These are phyloP conservation scores for Penicillium polonicum DNA, from an alignment of 2,329 filamentous ascomycete species.

Conservation along the genomic window DNA sequence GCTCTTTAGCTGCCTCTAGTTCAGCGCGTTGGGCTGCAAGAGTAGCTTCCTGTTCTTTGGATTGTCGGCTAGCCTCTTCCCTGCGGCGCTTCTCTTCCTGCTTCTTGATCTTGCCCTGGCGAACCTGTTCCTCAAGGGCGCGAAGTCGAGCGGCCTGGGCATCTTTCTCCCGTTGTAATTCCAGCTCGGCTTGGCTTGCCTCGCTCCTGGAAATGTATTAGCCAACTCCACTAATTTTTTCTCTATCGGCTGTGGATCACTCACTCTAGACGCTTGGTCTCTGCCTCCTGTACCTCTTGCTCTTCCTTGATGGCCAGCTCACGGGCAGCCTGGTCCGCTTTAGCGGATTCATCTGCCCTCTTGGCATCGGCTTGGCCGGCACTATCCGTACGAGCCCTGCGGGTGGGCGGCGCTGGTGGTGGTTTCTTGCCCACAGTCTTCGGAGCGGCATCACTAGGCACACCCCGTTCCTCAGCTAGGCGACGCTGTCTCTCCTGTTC, in stretches of 20 bases:
- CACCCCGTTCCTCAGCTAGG: conserved; percentile 70
- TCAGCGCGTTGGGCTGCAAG: conserved; percentile 84
- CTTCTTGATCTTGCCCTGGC: conserved; percentile 90
- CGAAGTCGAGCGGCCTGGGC: conserved; percentile 79
- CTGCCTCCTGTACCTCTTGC: conserved; percentile 71
- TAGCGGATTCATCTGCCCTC: conserved; percentile 58
- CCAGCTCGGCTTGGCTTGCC: conserved; percentile 72
- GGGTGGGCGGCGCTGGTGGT: conserved; percentile 67
- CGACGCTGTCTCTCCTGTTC: conserved; percentile 84
- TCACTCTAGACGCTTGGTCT: conserved; percentile 79
- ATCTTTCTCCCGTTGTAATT: conserved; percentile 75
- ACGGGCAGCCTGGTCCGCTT: conserved; percentile 60
- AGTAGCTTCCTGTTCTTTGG: conserved; percentile 83
- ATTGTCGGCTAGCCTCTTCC: conserved; percentile 81
- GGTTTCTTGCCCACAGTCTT: conserved; percentile 66
- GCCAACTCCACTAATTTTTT: neutral
- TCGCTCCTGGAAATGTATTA: conserved; percentile 58
- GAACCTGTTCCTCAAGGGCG: conserved; percentile 90
- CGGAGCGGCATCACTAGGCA: conserved; percentile 56
- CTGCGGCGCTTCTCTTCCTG: conserved; percentile 92
- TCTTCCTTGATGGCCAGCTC: conserved; percentile 60
- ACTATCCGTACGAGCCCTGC: conserved; percentile 63
- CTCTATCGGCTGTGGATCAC: conserved; percentile 42
- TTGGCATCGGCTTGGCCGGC: conserved; percentile 57
- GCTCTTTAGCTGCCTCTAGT: conserved; percentile 85